Evolutionary conservation across 1,284 basidiomycete species (phyloP).

Genomic region (Phellopilus nigrolimitatus): DNA sequence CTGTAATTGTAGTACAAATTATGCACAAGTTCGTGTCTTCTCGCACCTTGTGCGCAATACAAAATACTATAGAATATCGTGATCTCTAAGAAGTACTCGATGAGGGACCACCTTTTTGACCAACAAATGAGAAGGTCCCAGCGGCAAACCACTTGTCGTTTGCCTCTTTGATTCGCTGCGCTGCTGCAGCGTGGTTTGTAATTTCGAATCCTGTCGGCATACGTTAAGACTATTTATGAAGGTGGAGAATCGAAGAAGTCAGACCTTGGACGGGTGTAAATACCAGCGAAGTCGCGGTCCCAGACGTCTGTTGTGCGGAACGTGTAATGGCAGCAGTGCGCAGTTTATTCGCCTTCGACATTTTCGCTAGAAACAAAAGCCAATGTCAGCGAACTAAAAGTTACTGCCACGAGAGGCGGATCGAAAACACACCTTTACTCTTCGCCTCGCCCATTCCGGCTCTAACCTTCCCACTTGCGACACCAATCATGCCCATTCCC

Average conservation of each 20-base stretch:
- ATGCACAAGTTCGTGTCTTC: too few species aligned
- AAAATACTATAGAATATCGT: too few species aligned
- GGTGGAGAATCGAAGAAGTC: constrained; percentile 23
- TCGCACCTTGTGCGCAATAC: too few species aligned
- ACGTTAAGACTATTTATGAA: constrained; percentile 13
- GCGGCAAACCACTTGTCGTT: constrained; percentile 90
- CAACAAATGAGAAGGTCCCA: constrained; percentile 78
- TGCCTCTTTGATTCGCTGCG: constrained; percentile 83
- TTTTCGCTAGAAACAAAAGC: constrained; percentile 69
- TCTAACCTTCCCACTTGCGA: constrained; percentile 82
- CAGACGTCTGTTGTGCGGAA: constrained; percentile 69
- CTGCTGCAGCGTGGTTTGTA: constrained; percentile 75
- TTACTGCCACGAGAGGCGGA: too few species aligned
- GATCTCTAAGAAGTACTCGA: constrained; percentile 1
- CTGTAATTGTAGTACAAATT: too few species aligned
- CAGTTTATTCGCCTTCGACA: constrained; percentile 94
- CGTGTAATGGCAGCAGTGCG: constrained; percentile 80
- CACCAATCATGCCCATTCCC: constrained; percentile 95
- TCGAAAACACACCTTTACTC: constrained; percentile 64
- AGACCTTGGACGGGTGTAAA: constrained; percentile 95
- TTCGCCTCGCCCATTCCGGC: constrained; percentile 83
- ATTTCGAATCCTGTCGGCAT: constrained; percentile 70
- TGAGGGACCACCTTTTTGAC: constrained; percentile 50
- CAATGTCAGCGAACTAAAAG: constrained; percentile 12
- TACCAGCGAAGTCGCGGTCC: constrained; percentile 86